phyloP scores from a whole-genome alignment of 805 yeast genomes.

The Teunomyces barrocoloradensis region DNA sequence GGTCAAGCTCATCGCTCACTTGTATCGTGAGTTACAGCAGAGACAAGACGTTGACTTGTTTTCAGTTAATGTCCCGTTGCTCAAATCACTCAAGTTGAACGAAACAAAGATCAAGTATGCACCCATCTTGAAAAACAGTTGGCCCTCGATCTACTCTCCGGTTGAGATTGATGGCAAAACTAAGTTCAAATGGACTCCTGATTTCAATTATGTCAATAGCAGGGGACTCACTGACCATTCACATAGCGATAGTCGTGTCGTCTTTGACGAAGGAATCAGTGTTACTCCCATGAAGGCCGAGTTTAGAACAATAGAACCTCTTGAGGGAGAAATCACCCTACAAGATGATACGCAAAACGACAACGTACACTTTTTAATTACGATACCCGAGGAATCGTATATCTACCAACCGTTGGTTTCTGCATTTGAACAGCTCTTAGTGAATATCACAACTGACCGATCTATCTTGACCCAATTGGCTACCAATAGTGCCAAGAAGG shows the following conservation, averaged over 20 bases:
- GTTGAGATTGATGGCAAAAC: constrained; percentile 27
- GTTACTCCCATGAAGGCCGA: constrained; percentile 61
- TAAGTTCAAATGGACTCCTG: constrained; percentile 79
- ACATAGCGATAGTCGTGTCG: constrained; percentile 68
- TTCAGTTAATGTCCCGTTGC: constrained; percentile 80
- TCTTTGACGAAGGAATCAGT: constrained; percentile 61
- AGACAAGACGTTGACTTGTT: constrained; percentile 60
- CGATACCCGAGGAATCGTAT: constrained; percentile 40
- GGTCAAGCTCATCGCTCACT: constrained; percentile 58
- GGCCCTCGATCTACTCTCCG: constrained; percentile 64
- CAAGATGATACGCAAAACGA: not conserved
- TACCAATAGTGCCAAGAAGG: constrained; percentile 21
- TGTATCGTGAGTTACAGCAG: constrained; percentile 56
- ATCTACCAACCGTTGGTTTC: constrained; percentile 39
- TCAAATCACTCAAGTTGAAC: constrained; percentile 48
- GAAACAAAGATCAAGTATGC: constrained; percentile 65
- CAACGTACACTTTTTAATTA: constrained; percentile 25
- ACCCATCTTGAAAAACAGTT: constrained; percentile 76
- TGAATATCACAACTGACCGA: constrained; percentile 20
- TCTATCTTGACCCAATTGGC: constrained; percentile 16
- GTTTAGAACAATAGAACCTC: constrained; percentile 52
- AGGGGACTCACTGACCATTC: constrained; percentile 39
- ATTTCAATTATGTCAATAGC: constrained; percentile 65
- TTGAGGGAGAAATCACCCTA: constrained; percentile 57
- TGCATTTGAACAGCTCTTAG: constrained; percentile 30